These are phyloP conservation scores for Cryphonectria japonica DNA, from an alignment of 2,329 filamentous ascomycete genomes.

Conservation along the genomic window DNA sequence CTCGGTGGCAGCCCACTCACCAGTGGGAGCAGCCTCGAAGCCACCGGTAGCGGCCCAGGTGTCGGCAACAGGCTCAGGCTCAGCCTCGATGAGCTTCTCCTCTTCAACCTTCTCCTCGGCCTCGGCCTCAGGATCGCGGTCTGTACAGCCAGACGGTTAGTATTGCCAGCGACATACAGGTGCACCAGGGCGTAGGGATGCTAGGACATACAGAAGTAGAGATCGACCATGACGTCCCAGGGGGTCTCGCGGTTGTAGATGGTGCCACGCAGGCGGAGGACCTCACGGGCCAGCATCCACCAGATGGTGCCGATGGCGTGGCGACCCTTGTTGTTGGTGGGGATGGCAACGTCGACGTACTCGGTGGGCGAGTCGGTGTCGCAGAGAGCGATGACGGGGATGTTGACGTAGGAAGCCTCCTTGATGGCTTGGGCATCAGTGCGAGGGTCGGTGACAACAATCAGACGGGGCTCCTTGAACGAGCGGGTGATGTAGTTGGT, in stretches of 20 bases:
- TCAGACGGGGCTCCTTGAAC: conserved; percentile 99
- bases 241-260: conserved; percentile 94
- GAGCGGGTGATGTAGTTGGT: conserved; percentile 99
- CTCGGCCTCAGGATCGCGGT: conserved; percentile 99
- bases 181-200: not conserved
- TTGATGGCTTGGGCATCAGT: conserved; percentile 99
- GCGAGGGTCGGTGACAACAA: conserved; percentile 98
- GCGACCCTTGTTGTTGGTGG: conserved; percentile 99
- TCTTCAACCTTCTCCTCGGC: conserved; percentile 96
- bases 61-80: conserved; percentile 74
- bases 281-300: conserved; percentile 99
- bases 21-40: conserved; percentile 64
- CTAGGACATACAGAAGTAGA: conserved; percentile 84
- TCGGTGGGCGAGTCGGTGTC: conserved; percentile 99
- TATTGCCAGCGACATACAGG: not conserved
- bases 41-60: conserved; percentile 79
- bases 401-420: conserved; percentile 99
- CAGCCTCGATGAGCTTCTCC: conserved; percentile 85
- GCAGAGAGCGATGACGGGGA: conserved; percentile 98
- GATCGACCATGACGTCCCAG: conserved; percentile 99
- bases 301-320: conserved; percentile 98
- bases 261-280: conserved; percentile 97
- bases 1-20: conserved; percentile 61
- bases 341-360: conserved; percentile 99
- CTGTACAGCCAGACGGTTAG: conserved; percentile 41